Percentiles rank a stretch among this genome's conserved stretches.
These are phyloP conservation scores for Pontederia paniculata DNA, from an alignment of 176 grass and related monocot genomes.

Conservation along the genomic window DNA sequence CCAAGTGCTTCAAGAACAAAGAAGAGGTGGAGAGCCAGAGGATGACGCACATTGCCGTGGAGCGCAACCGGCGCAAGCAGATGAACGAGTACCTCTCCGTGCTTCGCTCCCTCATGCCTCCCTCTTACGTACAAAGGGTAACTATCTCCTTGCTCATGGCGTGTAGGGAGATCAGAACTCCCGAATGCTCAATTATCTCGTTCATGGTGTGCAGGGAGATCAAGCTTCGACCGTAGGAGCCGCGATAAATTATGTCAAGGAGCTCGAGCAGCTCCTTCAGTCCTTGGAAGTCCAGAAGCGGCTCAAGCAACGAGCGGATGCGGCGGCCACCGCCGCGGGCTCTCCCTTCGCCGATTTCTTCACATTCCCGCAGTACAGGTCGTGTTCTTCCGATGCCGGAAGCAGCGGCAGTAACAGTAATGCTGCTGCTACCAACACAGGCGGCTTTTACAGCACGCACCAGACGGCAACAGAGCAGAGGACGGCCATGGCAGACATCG, in stretches of 20 bases:
- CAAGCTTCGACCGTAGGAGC: slow-evolving; percentile 97
- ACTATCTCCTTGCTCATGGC: too few species aligned
- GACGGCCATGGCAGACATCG: slow-evolving; percentile 54
- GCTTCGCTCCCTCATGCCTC: slow-evolving; percentile 86
- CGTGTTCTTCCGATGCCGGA: slow-evolving; percentile 4
- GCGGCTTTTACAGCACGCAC: background rate
- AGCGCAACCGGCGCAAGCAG: slow-evolving; percentile 86
- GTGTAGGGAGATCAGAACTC: too few species aligned
- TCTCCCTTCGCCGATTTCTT: slow-evolving; percentile 74
- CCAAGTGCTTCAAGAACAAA: slow-evolving; percentile 76
- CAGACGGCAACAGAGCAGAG: background rate
- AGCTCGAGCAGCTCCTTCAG: slow-evolving; percentile 75
- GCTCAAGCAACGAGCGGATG: slow-evolving; percentile 15
- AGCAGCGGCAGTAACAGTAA: slow-evolving; percentile 3
- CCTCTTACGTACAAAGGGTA: slow-evolving; percentile 88
- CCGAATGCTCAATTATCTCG: background rate
- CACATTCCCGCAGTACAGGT: slow-evolving; percentile 72
- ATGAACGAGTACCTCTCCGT: slow-evolving; percentile 99
- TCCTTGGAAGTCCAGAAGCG: slow-evolving; percentile 67
- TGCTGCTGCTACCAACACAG: background rate
- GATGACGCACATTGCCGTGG: slow-evolving; percentile 98
- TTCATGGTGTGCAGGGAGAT: slow-evolving; percentile 37
- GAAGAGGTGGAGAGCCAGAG: slow-evolving; percentile 96
- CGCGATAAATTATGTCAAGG: slow-evolving; percentile 89
- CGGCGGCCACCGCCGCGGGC: background rate